Percentiles rank a stretch among this genome's conserved stretches.
Conservation (phyloP, 805 yeast genomes). For the Vanderwaltozyma yarrowii region DNA sequence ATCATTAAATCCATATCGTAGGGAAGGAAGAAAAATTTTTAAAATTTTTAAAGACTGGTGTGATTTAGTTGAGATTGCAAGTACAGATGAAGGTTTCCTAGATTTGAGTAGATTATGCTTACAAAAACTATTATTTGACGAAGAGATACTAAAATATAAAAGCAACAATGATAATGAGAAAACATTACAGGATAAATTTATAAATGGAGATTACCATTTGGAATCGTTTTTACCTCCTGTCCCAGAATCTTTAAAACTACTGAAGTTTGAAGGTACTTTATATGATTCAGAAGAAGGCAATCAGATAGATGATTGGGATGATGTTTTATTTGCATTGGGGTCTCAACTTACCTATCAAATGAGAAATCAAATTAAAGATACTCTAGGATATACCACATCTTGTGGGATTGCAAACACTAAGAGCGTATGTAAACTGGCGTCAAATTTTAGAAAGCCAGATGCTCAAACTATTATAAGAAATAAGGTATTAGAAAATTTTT, state of each 20-base stretch:
- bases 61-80: slow-evolving; percentile 77
- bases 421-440: slow-evolving; percentile 76
- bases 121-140: slow-evolving; percentile 27
- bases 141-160: neutral
- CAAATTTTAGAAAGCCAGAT: slow-evolving; percentile 77
- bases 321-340: slow-evolving; percentile 56
- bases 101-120: slow-evolving; percentile 68
- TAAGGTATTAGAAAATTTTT: slow-evolving; percentile 38
- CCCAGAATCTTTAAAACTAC: slow-evolving; percentile 11
- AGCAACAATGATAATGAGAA: neutral
- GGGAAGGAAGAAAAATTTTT: slow-evolving; percentile 76
- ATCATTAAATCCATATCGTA: slow-evolving; percentile 79
- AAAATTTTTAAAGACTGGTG: slow-evolving; percentile 51
- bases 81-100: slow-evolving; percentile 87
- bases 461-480: slow-evolving; percentile 68
- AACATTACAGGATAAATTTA: slow-evolving; percentile 13
- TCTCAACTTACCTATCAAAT: slow-evolving; percentile 47
- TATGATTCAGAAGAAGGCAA: slow-evolving; percentile 11
- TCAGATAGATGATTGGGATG: slow-evolving; percentile 63
- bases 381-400: slow-evolving; percentile 75
- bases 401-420: slow-evolving; percentile 78
- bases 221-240: slow-evolving; percentile 20
- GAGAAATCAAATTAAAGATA: slow-evolving; percentile 40
- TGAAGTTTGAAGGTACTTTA: slow-evolving; percentile 15
- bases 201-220: slow-evolving; percentile 16